phyloP scores from a whole-genome alignment of 2,329 filamentous ascomycete species.

The Fusarium newnesense region DNA sequence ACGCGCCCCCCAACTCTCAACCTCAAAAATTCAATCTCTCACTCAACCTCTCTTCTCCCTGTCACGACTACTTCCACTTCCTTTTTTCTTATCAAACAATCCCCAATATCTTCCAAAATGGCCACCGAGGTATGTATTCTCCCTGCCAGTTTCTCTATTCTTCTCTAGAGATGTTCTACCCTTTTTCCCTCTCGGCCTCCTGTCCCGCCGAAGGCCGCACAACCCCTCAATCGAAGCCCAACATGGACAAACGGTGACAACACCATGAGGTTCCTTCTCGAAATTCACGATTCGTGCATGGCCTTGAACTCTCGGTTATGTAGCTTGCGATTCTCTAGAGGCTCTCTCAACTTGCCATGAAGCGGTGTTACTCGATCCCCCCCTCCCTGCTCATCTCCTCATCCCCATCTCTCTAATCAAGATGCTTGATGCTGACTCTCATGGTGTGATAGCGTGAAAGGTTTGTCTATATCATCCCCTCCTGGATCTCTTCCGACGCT shows the following conservation, averaged over 20 bases:
- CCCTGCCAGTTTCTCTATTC: constrained; percentile 14
- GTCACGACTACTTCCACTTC: constrained; percentile 30
- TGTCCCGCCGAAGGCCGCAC: constrained; percentile 36
- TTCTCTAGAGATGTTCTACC: constrained; percentile 18
- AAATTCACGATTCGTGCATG: constrained; percentile 7
- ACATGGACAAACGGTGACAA: constrained; percentile 20
- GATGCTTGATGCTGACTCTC: constrained; percentile 49
- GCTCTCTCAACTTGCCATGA: neutral
- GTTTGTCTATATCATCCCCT: constrained; percentile 57
- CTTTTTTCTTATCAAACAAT: constrained; percentile 34
- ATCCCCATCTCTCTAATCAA: constrained; percentile 24
- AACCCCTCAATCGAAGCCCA: constrained; percentile 44
- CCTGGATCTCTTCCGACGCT: constrained; percentile 22
- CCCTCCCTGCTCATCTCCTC: constrained; percentile 9
- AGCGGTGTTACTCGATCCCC: neutral
- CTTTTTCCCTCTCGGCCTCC: constrained; percentile 37
- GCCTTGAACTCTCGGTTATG: neutral
- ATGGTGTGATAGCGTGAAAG: constrained; percentile 70
- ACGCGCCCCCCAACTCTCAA: constrained; percentile 44
- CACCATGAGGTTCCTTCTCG: constrained; percentile 19
- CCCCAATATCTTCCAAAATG: constrained; percentile 45
- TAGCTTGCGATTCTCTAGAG: constrained; percentile 5
- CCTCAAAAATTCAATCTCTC: constrained; percentile 42
- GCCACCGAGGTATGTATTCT: constrained; percentile 48
- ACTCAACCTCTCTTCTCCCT: constrained; percentile 39